Evolutionary conservation across 192 early-diverging fungal genomes (phyloP).

Genomic region (Dimargaris cristalligena): DNA sequence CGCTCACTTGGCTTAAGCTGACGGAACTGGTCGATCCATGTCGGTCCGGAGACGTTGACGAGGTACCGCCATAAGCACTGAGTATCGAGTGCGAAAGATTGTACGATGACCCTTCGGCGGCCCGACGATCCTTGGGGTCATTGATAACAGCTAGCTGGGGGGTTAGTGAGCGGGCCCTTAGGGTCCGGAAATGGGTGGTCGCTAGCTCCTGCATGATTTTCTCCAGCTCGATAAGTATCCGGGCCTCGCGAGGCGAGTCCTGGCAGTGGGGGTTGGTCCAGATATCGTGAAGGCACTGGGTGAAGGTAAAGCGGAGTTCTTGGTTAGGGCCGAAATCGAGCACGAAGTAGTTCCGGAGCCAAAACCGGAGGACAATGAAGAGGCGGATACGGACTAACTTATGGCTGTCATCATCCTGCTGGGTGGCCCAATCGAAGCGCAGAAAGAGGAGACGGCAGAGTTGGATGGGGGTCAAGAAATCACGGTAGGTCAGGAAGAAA

Average conservation of each 20-base stretch:
- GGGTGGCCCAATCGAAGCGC: slow-evolving; percentile 34
- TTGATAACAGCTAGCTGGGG: too few species aligned
- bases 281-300: slow-evolving; percentile 25
- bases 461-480: slow-evolving; percentile 31
- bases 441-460: slow-evolving; percentile 34
- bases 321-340: slow-evolving; percentile 25
- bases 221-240: slow-evolving; percentile 27
- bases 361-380: slow-evolving; percentile 35
- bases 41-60: too few species aligned
- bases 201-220: slow-evolving; percentile 18
- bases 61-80: too few species aligned
- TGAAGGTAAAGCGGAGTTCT: slow-evolving; percentile 27
- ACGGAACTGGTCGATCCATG: too few species aligned
- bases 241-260: slow-evolving; percentile 22
- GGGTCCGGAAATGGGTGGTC: not conserved
- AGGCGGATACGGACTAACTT: slow-evolving; percentile 31
- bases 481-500: slow-evolving; percentile 37
- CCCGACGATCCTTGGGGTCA: too few species aligned
- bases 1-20: too few species aligned
- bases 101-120: too few species aligned
- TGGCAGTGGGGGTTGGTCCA: slow-evolving; percentile 19
- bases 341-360: slow-evolving; percentile 33
- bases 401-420: slow-evolving; percentile 21
- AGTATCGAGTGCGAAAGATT: too few species aligned
- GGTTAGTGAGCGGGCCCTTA: not conserved